A percentile compares a stretch with the other conserved stretches of the same genome.
Conservation (phyloP, 352 stramenopile genomes). For the Phytophthora uliginosa region DNA sequence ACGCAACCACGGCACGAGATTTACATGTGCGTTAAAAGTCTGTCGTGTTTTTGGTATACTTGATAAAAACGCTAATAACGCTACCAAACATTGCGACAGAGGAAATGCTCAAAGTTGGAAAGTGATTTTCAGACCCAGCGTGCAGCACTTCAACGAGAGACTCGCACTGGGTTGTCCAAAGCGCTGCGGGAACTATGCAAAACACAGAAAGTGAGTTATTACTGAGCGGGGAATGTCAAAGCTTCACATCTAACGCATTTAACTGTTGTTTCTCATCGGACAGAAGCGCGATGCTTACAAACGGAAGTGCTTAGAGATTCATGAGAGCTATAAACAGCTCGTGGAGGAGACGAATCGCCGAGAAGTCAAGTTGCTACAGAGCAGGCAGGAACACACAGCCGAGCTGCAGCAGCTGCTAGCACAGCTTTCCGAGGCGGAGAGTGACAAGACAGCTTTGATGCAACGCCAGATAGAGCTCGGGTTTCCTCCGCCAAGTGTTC, state of each 20-base stretch:
- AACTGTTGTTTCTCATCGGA: background rate
- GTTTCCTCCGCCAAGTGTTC: constrained; percentile 23
- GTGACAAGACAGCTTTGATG: constrained; percentile 74
- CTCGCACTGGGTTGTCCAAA: constrained; percentile 63
- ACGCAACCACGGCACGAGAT: constrained; percentile 43
- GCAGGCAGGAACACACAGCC: constrained; percentile 63
- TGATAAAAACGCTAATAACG: background rate
- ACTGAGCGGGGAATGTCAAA: background rate
- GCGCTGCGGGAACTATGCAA: constrained; percentile 67
- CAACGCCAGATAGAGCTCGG: constrained; percentile 61
- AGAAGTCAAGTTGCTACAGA: constrained; percentile 58
- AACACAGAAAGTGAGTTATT: constrained; percentile 60
- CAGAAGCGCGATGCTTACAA: constrained; percentile 89
- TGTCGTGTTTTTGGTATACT: background rate
- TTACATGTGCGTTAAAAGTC: constrained; percentile 50
- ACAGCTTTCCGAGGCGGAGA: constrained; percentile 73
- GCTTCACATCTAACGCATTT: background rate
- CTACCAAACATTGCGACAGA: constrained; percentile 30
- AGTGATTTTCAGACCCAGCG: constrained; percentile 46
- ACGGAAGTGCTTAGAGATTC: constrained; percentile 82
- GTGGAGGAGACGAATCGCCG: constrained; percentile 49
- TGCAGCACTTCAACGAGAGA: constrained; percentile 63
- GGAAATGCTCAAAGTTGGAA: constrained; percentile 56
- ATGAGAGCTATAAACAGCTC: constrained; percentile 77
- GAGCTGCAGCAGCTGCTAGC: constrained; percentile 77